Conservation (phyloP, 2,329 filamentous ascomycete species). For the Fusarium redolens region DNA sequence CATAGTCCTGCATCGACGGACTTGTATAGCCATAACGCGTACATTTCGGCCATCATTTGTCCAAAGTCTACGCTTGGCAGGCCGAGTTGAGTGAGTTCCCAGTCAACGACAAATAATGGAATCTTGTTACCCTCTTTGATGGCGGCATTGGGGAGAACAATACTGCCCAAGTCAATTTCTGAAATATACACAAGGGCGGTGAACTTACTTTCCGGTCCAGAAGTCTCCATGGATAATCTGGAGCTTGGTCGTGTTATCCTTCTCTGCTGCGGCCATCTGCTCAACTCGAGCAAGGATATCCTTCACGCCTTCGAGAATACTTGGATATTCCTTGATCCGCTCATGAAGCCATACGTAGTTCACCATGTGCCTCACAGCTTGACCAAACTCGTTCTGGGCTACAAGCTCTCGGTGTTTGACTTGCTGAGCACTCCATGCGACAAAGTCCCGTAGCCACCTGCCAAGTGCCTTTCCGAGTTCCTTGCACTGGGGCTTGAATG, state of each 20-base stretch:
- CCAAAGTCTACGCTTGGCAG: not conserved
- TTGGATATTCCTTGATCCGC: not conserved
- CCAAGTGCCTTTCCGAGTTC: slow-evolving; percentile 7
- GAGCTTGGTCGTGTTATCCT: not conserved
- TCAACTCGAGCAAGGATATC: not conserved
- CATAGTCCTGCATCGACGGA: not conserved
- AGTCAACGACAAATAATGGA: not conserved
- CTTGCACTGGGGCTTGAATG: not conserved
- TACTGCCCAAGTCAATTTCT: not conserved
- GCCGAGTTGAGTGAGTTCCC: not conserved
- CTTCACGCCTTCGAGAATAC: not conserved
- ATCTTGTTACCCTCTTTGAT: not conserved
- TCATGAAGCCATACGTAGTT: not conserved
- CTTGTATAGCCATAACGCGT: slow-evolving; percentile 10
- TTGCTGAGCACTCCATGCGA: too few relatives aligned
- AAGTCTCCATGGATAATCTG: slow-evolving; percentile 14
- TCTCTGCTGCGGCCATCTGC: not conserved
- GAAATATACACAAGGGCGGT: fast-evolving
- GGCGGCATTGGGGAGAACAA: not conserved
- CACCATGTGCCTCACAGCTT: slow-evolving; percentile 3
- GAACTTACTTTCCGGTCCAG: slow-evolving; percentile 4
- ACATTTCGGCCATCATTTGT: slow-evolving; percentile 18
- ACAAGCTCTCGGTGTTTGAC: not conserved
- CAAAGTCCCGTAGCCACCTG: slow-evolving; percentile 3
- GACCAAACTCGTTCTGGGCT: not conserved